A percentile compares a stretch with the other conserved stretches of the same genome.
Evolutionary conservation across 495 filamentous ascomycete genomes (phyloP).

Genomic region (Pyronema omphalodes): DNA sequence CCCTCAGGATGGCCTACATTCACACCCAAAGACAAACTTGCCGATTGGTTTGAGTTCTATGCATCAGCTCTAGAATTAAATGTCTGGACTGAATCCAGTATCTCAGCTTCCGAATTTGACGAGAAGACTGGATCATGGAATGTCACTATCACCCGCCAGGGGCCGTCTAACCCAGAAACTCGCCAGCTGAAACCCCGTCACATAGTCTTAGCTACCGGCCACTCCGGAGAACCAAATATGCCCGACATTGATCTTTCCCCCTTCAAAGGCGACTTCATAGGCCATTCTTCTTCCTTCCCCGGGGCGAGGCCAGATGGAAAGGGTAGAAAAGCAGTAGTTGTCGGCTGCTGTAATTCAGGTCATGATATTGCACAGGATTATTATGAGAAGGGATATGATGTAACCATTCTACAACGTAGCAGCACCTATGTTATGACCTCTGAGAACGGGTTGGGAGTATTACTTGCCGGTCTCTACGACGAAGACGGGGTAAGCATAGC

Average conservation of each 20-base stretch:
- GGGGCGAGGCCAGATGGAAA: slow-evolving; percentile 33
- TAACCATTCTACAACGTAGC: slow-evolving; percentile 68
- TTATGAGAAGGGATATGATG: slow-evolving; percentile 61
- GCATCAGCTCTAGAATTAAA: slow-evolving; percentile 57
- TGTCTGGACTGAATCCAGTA: slow-evolving; percentile 44
- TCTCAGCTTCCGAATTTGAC: slow-evolving; percentile 37
- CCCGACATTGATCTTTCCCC: slow-evolving; percentile 39
- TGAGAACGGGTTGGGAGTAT: slow-evolving; percentile 34
- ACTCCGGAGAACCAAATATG: slow-evolving; percentile 48
- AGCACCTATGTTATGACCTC: slow-evolving; percentile 52
- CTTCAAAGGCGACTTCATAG: slow-evolving; percentile 42
- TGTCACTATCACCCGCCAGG: slow-evolving; percentile 34
- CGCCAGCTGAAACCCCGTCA: slow-evolving; percentile 47
- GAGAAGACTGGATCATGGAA: slow-evolving; percentile 40
- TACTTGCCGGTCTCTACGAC: slow-evolving; percentile 41
- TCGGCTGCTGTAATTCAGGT: slow-evolving; percentile 64
- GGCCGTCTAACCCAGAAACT: slow-evolving; percentile 33
- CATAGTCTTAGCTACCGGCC: slow-evolving; percentile 53
- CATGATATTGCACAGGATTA: slow-evolving; percentile 75
- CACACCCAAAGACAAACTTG: slow-evolving; percentile 67
- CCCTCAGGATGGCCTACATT: slow-evolving; percentile 50
- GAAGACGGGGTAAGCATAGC: slow-evolving; percentile 31
- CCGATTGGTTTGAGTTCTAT: slow-evolving; percentile 60
- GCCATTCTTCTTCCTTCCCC: slow-evolving; percentile 52
- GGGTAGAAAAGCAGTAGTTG: slow-evolving; percentile 51